Conservation (phyloP, 257 asterid species). For the Forsythia suspensa region DNA sequence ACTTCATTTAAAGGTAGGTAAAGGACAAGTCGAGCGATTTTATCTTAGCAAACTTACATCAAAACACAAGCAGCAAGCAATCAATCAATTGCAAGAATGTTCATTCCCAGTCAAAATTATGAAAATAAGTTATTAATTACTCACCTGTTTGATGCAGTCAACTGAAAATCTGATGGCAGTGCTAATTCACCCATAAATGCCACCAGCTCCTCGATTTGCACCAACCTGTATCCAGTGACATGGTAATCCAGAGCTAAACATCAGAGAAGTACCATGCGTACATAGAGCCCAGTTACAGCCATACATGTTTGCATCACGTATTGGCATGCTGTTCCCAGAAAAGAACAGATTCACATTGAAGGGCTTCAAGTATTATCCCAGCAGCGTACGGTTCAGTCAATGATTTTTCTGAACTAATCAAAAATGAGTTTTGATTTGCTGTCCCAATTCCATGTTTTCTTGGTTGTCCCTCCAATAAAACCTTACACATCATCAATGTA, state of each 20-base stretch:
- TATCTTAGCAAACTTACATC: neutral
- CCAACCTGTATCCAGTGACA: conserved; percentile 77
- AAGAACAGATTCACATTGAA: conserved; percentile 73
- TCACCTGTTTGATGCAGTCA: conserved; percentile 91
- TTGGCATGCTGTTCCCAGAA: conserved; percentile 98
- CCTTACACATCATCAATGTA: too few relatives aligned
- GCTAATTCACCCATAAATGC: conserved; percentile 94
- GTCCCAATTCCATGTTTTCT: too few relatives aligned
- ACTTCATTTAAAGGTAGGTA: neutral
- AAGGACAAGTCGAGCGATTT: neutral
- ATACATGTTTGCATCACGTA: conserved; percentile 95
- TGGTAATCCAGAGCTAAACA: conserved; percentile 59
- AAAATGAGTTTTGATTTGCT: too few relatives aligned
- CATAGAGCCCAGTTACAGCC: conserved; percentile 60
- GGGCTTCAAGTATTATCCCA: conserved; percentile 57
- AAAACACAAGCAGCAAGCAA: neutral
- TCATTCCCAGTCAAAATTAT: neutral
- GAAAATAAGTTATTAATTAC: conserved; percentile 26
- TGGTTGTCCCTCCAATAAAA: too few relatives aligned
- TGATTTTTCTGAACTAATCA: conserved; percentile 67
- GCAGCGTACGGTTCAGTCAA: conserved; percentile 95
- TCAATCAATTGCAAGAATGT: neutral
- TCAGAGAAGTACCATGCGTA: conserved; percentile 40
- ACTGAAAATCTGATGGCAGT: conserved; percentile 89
- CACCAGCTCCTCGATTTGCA: conserved; percentile 97